Evolutionary conservation across 768 basidiomycete species (phyloP).

Genomic region (Lactarius evosmus): DNA sequence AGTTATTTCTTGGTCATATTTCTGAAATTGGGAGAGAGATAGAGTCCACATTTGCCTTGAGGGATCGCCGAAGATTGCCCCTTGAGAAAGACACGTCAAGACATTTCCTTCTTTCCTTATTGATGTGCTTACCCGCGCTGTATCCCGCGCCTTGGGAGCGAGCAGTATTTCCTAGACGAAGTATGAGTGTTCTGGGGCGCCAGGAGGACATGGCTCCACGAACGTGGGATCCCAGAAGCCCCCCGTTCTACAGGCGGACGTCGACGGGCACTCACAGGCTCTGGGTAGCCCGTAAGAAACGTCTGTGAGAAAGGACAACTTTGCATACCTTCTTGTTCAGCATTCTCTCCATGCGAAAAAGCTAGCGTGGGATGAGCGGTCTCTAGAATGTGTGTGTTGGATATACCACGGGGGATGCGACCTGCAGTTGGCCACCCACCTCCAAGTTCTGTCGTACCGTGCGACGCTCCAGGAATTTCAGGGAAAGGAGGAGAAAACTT

Average conservation of each 20-base stretch:
- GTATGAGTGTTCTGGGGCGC: neutral
- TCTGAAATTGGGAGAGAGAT: neutral
- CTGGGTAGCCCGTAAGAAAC: too few relatives aligned
- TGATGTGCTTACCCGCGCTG: neutral
- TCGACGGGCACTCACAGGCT: too few relatives aligned
- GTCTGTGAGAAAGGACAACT: too few relatives aligned
- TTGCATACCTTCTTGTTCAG: too few relatives aligned
- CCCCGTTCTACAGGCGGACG: too few relatives aligned
- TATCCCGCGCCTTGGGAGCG: neutral
- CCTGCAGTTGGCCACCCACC: too few relatives aligned
- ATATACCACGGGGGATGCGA: neutral
- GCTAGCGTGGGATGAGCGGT: too few relatives aligned
- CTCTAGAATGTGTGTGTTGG: too few relatives aligned
- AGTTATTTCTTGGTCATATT: neutral
- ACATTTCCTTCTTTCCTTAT: neutral
- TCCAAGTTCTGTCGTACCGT: too few relatives aligned
- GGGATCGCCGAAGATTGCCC: neutral
- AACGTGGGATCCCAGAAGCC: neutral
- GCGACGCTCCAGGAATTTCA: too few relatives aligned
- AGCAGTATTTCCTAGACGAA: neutral
- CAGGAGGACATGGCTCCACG: neutral
- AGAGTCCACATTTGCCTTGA: conserved; percentile 8
- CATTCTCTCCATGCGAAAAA: neutral
- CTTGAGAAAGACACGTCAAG: neutral
- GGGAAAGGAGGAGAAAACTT: too few relatives aligned